Conservation (phyloP, 2,329 filamentous ascomycete species). For the Pseudogymnoascus sp. region DNA sequence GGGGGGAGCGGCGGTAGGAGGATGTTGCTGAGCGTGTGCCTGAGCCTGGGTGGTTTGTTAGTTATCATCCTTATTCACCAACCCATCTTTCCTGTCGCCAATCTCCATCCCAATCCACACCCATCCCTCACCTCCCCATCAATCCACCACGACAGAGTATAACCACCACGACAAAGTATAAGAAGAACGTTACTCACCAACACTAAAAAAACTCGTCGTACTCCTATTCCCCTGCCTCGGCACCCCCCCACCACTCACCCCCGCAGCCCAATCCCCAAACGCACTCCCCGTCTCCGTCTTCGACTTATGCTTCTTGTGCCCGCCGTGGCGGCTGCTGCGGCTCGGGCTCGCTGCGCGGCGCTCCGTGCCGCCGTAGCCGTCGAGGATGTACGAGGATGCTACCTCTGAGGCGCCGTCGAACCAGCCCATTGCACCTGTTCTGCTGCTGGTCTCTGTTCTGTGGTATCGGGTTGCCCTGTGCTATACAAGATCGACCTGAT, state of each 20-base stretch:
- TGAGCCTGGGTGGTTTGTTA: too few relatives aligned
- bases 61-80: too few relatives aligned
- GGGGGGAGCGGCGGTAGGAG: conserved; percentile 74
- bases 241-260: background rate
- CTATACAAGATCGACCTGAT: too few relatives aligned
- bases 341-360: background rate
- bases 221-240: background rate
- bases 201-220: background rate
- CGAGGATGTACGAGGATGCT: conserved; percentile 18
- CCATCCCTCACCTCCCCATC: background rate
- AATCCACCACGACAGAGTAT: background rate
- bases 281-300: background rate
- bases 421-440: conserved; percentile 34
- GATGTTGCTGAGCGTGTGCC: conserved; percentile 48
- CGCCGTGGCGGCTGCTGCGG: background rate
- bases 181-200: too few relatives aligned
- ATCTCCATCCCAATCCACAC: too few relatives aligned
- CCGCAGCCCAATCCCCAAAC: background rate
- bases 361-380: conserved; percentile 23
- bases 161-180: background rate
- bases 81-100: too few relatives aligned
- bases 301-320: background rate
- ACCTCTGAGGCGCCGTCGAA: conserved; percentile 33
- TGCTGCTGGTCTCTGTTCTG: background rate
- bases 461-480: too few relatives aligned